Evolutionary conservation across 345 rosid species (phyloP).

Genomic region (Salix udensis): DNA sequence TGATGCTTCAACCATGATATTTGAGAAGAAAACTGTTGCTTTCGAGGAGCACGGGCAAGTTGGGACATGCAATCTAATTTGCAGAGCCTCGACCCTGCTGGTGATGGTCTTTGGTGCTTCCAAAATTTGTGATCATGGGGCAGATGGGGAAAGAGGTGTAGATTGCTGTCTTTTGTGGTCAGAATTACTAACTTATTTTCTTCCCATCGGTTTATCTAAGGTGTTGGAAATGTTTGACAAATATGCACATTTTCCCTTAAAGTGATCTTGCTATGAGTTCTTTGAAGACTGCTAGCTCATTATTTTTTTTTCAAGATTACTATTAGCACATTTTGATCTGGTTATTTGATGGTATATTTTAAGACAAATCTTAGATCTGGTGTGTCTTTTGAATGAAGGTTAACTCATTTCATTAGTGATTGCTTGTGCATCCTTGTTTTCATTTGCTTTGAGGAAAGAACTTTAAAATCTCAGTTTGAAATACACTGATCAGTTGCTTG

Average conservation of each 20-base stretch:
- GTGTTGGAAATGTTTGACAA: slow-evolving; percentile 3
- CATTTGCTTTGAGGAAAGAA: neutral
- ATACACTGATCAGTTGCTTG: neutral
- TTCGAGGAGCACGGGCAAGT: slow-evolving; percentile 33
- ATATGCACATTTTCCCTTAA: neutral
- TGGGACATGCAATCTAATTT: slow-evolving; percentile 28
- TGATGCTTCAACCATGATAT: slow-evolving; percentile 27
- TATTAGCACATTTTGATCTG: neutral
- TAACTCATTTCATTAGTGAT: neutral
- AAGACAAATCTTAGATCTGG: neutral
- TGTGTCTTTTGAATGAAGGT: neutral
- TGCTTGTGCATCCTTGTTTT: neutral
- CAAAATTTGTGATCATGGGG: slow-evolving; percentile 29
- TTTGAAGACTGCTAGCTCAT: neutral
- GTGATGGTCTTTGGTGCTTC: slow-evolving; percentile 37
- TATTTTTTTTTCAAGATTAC: neutral
- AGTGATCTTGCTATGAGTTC: neutral
- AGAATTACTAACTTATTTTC: slow-evolving; percentile 11
- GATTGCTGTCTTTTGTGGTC: slow-evolving; percentile 35
- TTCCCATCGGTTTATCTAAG: slow-evolving; percentile 5
- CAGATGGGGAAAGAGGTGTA: slow-evolving; percentile 52
- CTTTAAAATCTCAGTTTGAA: neutral
- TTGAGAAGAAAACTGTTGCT: slow-evolving; percentile 18
- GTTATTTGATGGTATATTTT: neutral
- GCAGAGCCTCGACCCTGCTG: slow-evolving; percentile 43